These are phyloP conservation scores for Zygosaccharomyces pseudorouxii DNA, from an alignment of 805 yeast genomes.

Conservation along the genomic window DNA sequence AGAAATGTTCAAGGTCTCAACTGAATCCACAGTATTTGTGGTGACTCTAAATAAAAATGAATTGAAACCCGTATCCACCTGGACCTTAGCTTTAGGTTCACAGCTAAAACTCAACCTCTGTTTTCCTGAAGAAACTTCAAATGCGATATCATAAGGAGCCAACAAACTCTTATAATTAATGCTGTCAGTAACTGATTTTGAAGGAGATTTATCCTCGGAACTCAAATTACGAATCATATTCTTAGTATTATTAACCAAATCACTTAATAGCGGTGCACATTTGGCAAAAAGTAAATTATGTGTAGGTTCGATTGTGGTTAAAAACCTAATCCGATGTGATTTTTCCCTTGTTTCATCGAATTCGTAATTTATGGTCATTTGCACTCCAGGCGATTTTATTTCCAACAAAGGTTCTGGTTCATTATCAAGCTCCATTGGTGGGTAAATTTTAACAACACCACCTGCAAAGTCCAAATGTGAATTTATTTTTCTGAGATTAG, in stretches of 20 bases:
- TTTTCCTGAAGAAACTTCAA: conserved; percentile 60
- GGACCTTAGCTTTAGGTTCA: conserved; percentile 90
- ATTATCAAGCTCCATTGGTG: conserved; percentile 39
- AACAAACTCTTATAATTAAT: conserved; percentile 44
- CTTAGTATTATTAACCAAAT: conserved; percentile 49
- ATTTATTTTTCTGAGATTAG: conserved; percentile 40
- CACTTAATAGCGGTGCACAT: conserved; percentile 74
- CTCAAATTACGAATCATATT: conserved; percentile 40
- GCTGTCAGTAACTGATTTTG: conserved; percentile 10
- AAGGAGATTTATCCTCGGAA: conserved; percentile 8
- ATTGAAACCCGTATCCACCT: conserved; percentile 72
- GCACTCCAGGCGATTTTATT: conserved; percentile 72
- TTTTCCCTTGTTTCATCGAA: conserved; percentile 13
- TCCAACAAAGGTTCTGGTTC: conserved; percentile 47
- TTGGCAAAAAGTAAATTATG: conserved; percentile 64
- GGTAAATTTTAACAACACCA: conserved; percentile 48
- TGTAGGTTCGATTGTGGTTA: conserved; percentile 44
- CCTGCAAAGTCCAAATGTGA: conserved; percentile 62
- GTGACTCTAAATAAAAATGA: conserved; percentile 58
- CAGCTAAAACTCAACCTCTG: conserved; percentile 80
- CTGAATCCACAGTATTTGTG: conserved; percentile 42
- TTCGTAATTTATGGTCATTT: conserved; percentile 50
- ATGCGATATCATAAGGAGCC: conserved; percentile 53
- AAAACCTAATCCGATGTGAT: conserved; percentile 29
- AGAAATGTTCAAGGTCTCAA: conserved; percentile 42